Evolutionary conservation across 495 filamentous ascomycete genomes (phyloP), one percentile per base, ranked within the genome.

Genomic region (Penicillium paradoxum): DNA sequence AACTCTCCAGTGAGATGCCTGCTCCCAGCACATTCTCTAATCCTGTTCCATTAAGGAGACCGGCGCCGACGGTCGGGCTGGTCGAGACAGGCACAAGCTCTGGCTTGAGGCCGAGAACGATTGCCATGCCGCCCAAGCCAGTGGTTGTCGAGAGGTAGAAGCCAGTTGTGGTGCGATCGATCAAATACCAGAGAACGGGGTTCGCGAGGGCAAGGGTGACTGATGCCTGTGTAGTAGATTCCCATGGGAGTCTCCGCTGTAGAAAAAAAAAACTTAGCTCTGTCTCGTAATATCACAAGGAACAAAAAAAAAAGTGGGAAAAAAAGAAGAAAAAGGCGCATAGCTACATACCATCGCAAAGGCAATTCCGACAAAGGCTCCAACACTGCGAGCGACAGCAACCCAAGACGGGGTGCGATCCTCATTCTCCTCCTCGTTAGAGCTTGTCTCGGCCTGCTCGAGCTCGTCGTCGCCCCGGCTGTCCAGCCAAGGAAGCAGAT

Each of bases 301-400:
- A 27, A 27, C 24, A 27, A 27, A 3, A 27, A 27, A 27, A 3
- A 27, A 27, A 27, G 24, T 3, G 3, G 7, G 24, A 27, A 44
- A 37, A 6, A 10, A 17, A 7, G 10, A 18, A 36, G 2, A 33
- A 27, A 55, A 51, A 56, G 47, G 6, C 36, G 18, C 8, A 4
- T 14, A 30, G 54, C 17, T 17, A 75, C 83, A 68, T 77, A 92
- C 88, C 76, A 98, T 96, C 15, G 93, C 93, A 74, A 96, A 97
- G 17, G 90, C 91, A 67, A 98, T 93, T 11, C 93, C 93, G 21
- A 96, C 83, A 70, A 98, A 97, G 14, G 90, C 91, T 33, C 93
- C 95, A 37, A 97, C 84, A 54, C 90, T 89, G 49, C 93, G 78
- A 17, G 97, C 83, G 9, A 87, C 87, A 27, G 87, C 81, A 36